phyloP scores from a whole-genome alignment of 495 filamentous ascomycete genomes.

The Neurospora hispaniola region DNA sequence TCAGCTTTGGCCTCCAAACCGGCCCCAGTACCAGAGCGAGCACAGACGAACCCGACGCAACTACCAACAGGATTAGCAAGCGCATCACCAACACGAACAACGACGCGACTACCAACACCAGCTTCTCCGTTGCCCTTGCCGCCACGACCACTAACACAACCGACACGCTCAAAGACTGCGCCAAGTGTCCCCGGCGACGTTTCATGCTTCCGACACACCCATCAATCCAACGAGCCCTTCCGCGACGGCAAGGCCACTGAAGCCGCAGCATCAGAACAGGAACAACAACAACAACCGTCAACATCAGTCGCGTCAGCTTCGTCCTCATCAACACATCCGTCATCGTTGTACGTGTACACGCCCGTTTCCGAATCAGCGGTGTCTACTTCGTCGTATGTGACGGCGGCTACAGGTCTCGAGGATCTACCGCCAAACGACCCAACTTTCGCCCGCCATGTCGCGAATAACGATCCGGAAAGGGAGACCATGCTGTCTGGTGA shows the following conservation, averaged over 20 bases:
- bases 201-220: not conserved
- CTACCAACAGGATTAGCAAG: not conserved
- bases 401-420: not conserved
- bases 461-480: conserved; percentile 1
- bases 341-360: not conserved
- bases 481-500: not conserved
- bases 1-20: not conserved
- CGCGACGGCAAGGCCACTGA: not conserved
- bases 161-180: not conserved
- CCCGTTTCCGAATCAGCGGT: not conserved
- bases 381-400: not conserved
- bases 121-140: not conserved
- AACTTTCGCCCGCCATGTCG: conserved; percentile 2
- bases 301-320: not conserved
- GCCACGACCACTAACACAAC: not conserved
- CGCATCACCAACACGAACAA: not conserved
- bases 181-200: not conserved
- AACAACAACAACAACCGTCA: not conserved
- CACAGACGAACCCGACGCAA: not conserved
- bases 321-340: not conserved
- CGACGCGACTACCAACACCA: not conserved
- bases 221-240: not conserved
- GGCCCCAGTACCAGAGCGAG: not conserved
- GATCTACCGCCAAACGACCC: not conserved
- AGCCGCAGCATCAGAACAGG: not conserved